phyloP scores from a whole-genome alignment of 2,329 filamentous ascomycete species.

The Cladosporium oxysporum region DNA sequence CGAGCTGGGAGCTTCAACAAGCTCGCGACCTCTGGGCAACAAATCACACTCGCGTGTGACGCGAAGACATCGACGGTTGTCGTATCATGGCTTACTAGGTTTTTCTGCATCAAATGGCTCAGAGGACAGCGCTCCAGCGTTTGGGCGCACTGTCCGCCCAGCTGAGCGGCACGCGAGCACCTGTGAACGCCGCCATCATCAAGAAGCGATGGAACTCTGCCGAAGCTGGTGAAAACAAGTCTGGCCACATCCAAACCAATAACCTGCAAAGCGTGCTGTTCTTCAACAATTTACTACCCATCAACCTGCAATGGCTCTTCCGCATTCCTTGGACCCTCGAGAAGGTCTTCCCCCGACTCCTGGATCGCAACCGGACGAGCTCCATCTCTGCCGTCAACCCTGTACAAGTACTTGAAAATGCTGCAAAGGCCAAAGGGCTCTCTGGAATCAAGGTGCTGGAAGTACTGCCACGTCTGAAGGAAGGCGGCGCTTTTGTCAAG shows the following conservation, averaged over 20 bases:
- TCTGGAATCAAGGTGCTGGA: constrained; percentile 68
- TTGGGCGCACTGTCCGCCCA: constrained; percentile 20
- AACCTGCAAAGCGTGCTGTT: constrained; percentile 83
- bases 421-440: constrained; percentile 31
- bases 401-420: constrained; percentile 53
- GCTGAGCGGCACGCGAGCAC: constrained; percentile 1
- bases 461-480: constrained; percentile 80
- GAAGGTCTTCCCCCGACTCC: constrained; percentile 46
- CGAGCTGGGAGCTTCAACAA: neutral
- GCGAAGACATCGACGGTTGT: neutral
- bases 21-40: neutral
- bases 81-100: no score
- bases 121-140: constrained; percentile 20
- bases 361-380: constrained; percentile 53
- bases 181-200: constrained; percentile 3
- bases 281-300: constrained; percentile 87
- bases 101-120: constrained; percentile 3
- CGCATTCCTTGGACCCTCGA: constrained; percentile 53
- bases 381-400: constrained; percentile 60
- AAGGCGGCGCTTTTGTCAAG: constrained; percentile 92
- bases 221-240: constrained; percentile 62
- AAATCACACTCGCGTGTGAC: neutral
- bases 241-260: constrained; percentile 77
- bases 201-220: constrained; percentile 36
- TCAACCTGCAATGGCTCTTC: constrained; percentile 68